These are phyloP conservation scores for Aspergillus hiratsukae DNA, from an alignment of 2,329 filamentous ascomycete species.

Conservation along the genomic window DNA sequence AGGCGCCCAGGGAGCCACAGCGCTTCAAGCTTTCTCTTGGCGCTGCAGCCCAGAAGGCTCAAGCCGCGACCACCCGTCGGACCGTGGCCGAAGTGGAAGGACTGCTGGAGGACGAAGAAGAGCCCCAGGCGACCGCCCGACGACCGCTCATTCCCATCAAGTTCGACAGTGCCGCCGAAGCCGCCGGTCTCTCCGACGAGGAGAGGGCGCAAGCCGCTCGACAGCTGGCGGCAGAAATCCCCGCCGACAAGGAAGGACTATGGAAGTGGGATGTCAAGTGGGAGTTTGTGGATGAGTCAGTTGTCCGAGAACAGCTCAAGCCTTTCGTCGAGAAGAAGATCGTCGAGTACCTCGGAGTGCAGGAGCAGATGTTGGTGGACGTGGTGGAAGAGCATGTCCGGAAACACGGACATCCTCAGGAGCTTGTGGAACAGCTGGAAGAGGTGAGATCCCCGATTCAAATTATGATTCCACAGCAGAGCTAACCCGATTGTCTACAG, in stretches of 20 bases:
- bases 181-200: conserved; percentile 72
- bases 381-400: conserved; percentile 84
- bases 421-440: conserved; percentile 78
- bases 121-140: conserved; percentile 63
- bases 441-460: conserved; percentile 54
- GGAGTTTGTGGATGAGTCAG: conserved; percentile 78
- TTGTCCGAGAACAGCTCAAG: conserved; percentile 79
- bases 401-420: conserved; percentile 68
- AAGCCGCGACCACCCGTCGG: conserved; percentile 58
- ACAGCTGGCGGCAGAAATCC: conserved; percentile 83
- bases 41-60: conserved; percentile 73
- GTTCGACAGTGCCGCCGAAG: conserved; percentile 65
- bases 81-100: conserved; percentile 93
- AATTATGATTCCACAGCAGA: neutral
- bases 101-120: conserved; percentile 90
- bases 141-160: conserved; percentile 77
- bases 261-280: conserved; percentile 94
- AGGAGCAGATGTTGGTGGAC: conserved; percentile 93
- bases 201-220: conserved; percentile 78
- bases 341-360: conserved; percentile 90
- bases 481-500: conserved; percentile 45
- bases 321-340: conserved; percentile 99
- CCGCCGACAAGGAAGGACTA: conserved; percentile 75
- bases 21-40: conserved; percentile 92
- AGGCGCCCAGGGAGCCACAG: conserved; percentile 54